A percentile compares a stretch with the other conserved stretches of the same genome.
Conservation (phyloP, 768 basidiomycete genomes). For the Tricholomella constricta region DNA sequence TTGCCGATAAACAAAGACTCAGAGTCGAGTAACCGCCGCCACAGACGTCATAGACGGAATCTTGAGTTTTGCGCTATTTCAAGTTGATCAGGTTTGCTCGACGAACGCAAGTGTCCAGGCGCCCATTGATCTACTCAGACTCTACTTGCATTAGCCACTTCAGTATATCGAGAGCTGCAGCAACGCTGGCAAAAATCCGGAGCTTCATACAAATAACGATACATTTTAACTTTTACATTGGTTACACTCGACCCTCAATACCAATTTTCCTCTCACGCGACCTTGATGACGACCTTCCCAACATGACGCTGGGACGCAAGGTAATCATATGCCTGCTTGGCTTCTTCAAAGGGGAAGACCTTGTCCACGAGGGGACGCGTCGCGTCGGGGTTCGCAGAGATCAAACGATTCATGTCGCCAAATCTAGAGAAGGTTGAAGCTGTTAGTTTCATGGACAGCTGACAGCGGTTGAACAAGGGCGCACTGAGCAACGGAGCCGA, state of each 20-base stretch:
- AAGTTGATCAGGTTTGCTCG: too few relatives aligned
- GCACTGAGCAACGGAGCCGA: conserved; percentile 62
- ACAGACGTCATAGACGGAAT: too few relatives aligned
- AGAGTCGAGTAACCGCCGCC: too few relatives aligned
- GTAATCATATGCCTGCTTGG: conserved; percentile 52
- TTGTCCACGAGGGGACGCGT: conserved; percentile 57
- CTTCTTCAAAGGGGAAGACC: conserved; percentile 59
- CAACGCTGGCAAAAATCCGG: too few relatives aligned
- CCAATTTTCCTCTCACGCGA: conserved; percentile 20
- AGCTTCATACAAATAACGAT: too few relatives aligned
- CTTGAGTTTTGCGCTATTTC: too few relatives aligned
- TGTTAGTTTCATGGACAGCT: not conserved
- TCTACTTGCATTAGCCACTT: too few relatives aligned
- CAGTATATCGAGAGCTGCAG: too few relatives aligned
- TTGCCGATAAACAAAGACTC: too few relatives aligned
- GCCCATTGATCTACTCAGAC: too few relatives aligned
- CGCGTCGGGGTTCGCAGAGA: conserved; percentile 40
- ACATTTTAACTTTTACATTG: not conserved
- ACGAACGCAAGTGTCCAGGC: too few relatives aligned
- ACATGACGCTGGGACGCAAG: conserved; percentile 57
- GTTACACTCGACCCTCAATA: not conserved
- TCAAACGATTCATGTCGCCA: conserved; percentile 51
- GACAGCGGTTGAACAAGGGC: conserved; percentile 23
- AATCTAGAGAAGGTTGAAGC: conserved; percentile 36
- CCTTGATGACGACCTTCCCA: conserved; percentile 62